These are phyloP conservation scores for Pyracantha coccinea DNA, from an alignment of 331 rosid species.

Conservation along the genomic window DNA sequence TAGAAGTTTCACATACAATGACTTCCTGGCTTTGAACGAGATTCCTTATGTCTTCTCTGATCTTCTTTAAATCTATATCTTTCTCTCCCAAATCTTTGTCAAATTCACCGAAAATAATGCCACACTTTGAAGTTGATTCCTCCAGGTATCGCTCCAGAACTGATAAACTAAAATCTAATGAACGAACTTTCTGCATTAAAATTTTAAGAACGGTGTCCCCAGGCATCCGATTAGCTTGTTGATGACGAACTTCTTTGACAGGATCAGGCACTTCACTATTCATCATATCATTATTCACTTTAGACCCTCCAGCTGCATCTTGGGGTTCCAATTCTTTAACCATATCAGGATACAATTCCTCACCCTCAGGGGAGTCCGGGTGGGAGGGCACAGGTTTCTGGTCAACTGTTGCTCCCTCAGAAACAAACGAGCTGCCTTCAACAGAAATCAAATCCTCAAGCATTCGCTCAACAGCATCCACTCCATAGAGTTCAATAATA, in stretches of 20 bases:
- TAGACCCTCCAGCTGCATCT: conserved; percentile 24
- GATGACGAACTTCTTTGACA: conserved; percentile 52
- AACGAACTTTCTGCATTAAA: conserved; percentile 90
- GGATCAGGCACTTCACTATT: conserved; percentile 49
- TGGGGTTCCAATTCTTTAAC: conserved; percentile 29
- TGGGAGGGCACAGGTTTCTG: conserved; percentile 30
- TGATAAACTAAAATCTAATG: conserved; percentile 66
- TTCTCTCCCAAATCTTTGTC: conserved; percentile 49
- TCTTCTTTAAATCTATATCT: conserved; percentile 50
- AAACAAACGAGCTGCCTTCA: conserved; percentile 29
- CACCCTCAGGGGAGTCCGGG: conserved; percentile 30
- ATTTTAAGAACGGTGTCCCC: conserved; percentile 95
- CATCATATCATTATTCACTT: conserved; percentile 33
- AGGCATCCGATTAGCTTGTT: conserved; percentile 91
- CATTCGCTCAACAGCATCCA: conserved; percentile 96
- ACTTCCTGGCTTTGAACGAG: conserved; percentile 47
- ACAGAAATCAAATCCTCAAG: conserved; percentile 77
- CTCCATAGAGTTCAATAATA: conserved; percentile 69
- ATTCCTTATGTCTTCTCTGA: conserved; percentile 41
- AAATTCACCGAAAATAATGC: conserved; percentile 56
- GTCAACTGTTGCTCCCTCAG: conserved; percentile 42
- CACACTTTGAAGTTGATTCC: conserved; percentile 66
- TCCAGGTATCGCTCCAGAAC: conserved; percentile 76
- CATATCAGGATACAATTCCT: conserved; percentile 23
- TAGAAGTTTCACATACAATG: conserved; percentile 48